Evolutionary conservation across 2,329 filamentous ascomycete genomes (phyloP).

Genomic region (Sporothrix sp.): DNA sequence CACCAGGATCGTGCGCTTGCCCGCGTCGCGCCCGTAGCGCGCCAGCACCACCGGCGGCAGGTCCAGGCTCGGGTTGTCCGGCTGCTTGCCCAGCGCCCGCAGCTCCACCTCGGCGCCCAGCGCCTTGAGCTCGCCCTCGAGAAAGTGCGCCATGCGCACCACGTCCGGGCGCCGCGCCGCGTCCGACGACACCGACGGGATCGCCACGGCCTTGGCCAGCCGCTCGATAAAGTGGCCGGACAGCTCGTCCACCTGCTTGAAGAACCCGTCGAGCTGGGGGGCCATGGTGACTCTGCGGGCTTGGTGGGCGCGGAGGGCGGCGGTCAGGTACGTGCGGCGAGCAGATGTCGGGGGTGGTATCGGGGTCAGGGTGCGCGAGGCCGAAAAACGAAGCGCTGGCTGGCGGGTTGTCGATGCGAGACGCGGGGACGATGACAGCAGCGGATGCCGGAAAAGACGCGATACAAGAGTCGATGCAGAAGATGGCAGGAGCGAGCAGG

Average conservation of each 20-base stretch:
- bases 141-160: constrained; percentile 89
- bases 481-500: constrained; percentile 14
- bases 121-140: constrained; percentile 69
- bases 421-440: too few species aligned
- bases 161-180: constrained; percentile 84
- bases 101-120: constrained; percentile 84
- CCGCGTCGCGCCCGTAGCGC: constrained; percentile 83
- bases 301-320: constrained; percentile 47
- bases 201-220: constrained; percentile 84
- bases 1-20: constrained; percentile 88
- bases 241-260: constrained; percentile 79
- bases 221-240: constrained; percentile 79
- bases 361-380: not conserved
- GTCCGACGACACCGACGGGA: constrained; percentile 90
- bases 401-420: too few species aligned
- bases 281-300: constrained; percentile 61
- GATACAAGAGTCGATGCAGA: constrained; percentile 15
- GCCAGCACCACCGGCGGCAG: constrained; percentile 88
- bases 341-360: not conserved
- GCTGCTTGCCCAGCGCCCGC: constrained; percentile 81
- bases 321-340: constrained; percentile 40
- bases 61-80: constrained; percentile 78
- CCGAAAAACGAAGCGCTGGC: too few species aligned
- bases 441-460: constrained; percentile 13
- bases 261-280: constrained; percentile 82